Conservation (phyloP, 768 basidiomycete genomes). For the Hypsizygus marmoreus region DNA sequence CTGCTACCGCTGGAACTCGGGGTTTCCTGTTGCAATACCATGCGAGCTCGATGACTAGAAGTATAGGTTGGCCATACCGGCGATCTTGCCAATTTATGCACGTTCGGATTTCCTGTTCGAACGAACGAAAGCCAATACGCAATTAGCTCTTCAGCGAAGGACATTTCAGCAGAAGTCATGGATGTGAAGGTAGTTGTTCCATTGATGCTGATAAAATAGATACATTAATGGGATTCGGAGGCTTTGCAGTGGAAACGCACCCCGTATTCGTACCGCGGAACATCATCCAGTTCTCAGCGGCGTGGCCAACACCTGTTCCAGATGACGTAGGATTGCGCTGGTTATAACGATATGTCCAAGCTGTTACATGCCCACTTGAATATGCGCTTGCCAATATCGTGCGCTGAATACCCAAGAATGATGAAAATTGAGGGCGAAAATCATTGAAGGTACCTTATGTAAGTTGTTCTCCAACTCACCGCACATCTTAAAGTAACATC, state of each 20-base stretch:
- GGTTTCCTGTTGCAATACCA: constrained; percentile 46
- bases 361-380: constrained; percentile 30
- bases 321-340: constrained; percentile 48
- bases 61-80: constrained; percentile 50
- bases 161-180: constrained; percentile 43
- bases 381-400: constrained; percentile 48
- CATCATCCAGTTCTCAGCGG: constrained; percentile 73
- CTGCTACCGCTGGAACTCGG: constrained; percentile 29
- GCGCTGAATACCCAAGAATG: constrained; percentile 27
- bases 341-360: constrained; percentile 64
- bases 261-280: constrained; percentile 62
- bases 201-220: constrained; percentile 11
- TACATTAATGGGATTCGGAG: neutral
- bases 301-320: constrained; percentile 41
- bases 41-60: constrained; percentile 30
- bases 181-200: constrained; percentile 12
- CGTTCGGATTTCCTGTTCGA: constrained; percentile 56
- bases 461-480: no score
- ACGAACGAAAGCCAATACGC: constrained; percentile 72
- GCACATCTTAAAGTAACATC: constrained; percentile 54
- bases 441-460: no score
- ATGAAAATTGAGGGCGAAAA: neutral
- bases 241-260: constrained; percentile 30
- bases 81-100: constrained; percentile 50
- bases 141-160: constrained; percentile 60